Conservation (phyloP, 495 filamentous ascomycete species). For the Endocarpon pusillum region DNA sequence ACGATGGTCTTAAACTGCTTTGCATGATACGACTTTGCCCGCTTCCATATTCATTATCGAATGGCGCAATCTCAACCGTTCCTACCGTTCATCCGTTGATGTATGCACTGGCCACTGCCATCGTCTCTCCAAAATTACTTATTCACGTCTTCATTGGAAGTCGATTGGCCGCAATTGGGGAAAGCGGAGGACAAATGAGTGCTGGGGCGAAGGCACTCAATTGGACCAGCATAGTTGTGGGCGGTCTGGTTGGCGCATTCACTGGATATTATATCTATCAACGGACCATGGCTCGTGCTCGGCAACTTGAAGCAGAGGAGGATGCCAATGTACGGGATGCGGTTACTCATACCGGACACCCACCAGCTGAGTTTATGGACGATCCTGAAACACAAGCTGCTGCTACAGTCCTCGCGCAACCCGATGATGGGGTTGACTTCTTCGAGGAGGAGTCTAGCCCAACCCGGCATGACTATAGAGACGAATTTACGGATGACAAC, state of each 20-base stretch:
- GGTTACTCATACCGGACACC: constrained; percentile 21
- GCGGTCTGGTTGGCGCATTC: constrained; percentile 46
- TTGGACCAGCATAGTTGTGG: constrained; percentile 63
- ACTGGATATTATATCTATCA: constrained; percentile 79
- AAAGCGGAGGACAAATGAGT: constrained; percentile 45
- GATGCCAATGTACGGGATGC: constrained; percentile 30
- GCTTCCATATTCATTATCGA: constrained; percentile 84
- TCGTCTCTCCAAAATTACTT: constrained; percentile 64
- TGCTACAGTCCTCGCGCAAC: constrained; percentile 25
- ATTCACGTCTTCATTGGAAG: constrained; percentile 88
- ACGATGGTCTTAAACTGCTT: constrained; percentile 77
- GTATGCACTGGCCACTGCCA: constrained; percentile 67
- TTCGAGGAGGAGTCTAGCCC: constrained; percentile 13
- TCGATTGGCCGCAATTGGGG: constrained; percentile 42
- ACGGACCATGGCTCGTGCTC: constrained; percentile 68
- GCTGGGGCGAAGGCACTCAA: constrained; percentile 45
- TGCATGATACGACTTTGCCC: constrained; percentile 90
- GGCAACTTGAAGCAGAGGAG: constrained; percentile 72
- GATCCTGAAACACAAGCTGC: constrained; percentile 27
- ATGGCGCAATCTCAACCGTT: constrained; percentile 86
- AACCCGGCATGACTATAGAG: constrained; percentile 24
- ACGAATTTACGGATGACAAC: constrained; percentile 39
- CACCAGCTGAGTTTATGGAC: constrained; percentile 26
- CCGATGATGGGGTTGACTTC: constrained; percentile 24
- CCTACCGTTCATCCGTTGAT: constrained; percentile 61